phyloP scores from a whole-genome alignment of 495 filamentous ascomycete species.

The Neurospora sp. region DNA sequence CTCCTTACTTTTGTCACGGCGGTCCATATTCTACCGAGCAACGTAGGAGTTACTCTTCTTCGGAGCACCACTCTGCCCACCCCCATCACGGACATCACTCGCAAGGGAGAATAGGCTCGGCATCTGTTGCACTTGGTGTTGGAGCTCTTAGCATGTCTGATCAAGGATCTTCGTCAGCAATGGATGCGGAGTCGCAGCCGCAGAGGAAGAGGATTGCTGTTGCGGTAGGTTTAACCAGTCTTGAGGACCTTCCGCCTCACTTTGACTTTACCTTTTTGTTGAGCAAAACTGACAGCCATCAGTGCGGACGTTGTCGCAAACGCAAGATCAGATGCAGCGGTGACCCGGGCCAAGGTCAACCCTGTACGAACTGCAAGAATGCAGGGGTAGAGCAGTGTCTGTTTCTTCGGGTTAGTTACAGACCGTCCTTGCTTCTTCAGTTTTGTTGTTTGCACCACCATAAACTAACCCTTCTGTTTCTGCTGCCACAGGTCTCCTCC shows the following conservation, averaged over 20 bases:
- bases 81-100: neutral
- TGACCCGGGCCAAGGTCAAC: conserved; percentile 61
- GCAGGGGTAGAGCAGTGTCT: conserved; percentile 62
- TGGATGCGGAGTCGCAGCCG: conserved; percentile 30
- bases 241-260: neutral
- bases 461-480: conserved; percentile 11
- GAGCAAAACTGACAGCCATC: conserved; percentile 4
- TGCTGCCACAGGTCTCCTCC: conserved; percentile 34
- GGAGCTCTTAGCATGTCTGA: conserved; percentile 32
- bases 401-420: conserved; percentile 64
- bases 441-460: neutral
- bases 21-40: conserved; percentile 18
- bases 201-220: conserved; percentile 54
- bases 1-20: conserved; percentile 27
- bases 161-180: conserved; percentile 7
- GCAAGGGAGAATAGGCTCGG: neutral
- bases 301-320: conserved; percentile 89
- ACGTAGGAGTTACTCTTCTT: neutral
- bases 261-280: neutral
- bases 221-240: conserved; percentile 45
- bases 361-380: conserved; percentile 74
- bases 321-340: conserved; percentile 96
- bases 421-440: conserved; percentile 4
- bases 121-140: conserved; percentile 16
- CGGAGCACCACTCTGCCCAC: neutral